Evolutionary conservation across 2,329 filamentous ascomycete species (phyloP), one percentile per base, ranked within the genome.

Genomic region (Macrophomina phaseolina): DNA sequence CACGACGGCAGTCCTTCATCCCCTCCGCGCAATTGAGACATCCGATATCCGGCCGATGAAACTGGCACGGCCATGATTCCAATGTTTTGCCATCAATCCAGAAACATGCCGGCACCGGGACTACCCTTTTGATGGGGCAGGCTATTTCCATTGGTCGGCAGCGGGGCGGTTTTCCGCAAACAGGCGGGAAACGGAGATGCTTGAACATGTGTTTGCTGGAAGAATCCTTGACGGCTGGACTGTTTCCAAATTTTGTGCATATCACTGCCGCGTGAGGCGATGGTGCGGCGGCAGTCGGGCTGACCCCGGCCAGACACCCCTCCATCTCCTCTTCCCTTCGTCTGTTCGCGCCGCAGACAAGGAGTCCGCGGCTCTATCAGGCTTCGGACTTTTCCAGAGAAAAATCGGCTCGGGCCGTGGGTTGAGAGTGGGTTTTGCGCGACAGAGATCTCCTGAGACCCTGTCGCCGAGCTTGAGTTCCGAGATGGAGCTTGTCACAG

Each of bases 311-410:
- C 28, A 46, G 28, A 28, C 40, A 61, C 56, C 12, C 23, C 30
- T 34, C n/a, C 30, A 38, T 30, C 74, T 3, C 60, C 1, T 70
- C 49, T 9, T 76, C 68, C 0, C 73, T 23, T 76, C 61, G 49
- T 1, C 68, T 62, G 38, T 72, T 73, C 68, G 69, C 70, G 49
- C 45, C 70, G 68, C 56, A 78, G 80, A 23, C 2, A 4, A 76
- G 46, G 14, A 71, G 70, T 58, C 74, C 73, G 23, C 42, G 18
- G 16, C 5, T 14, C 12, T 1, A 2, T 16, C 51, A 0, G 49
- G 49, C 7, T n/a, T 38, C 36, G 36, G 36, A 8, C 12, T 45
- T n/a, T 23, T 6, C 23, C 5, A n/a, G 16, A 11, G 55, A 16
- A 63, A 30, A 30, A 23, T 12, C 60, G 61, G 61, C 36, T 42